A percentile compares a stretch with the other conserved stretches of the same genome.
Evolutionary conservation across 2,329 filamentous ascomycete genomes (phyloP).

Genomic region (Trichoderma sp.): DNA sequence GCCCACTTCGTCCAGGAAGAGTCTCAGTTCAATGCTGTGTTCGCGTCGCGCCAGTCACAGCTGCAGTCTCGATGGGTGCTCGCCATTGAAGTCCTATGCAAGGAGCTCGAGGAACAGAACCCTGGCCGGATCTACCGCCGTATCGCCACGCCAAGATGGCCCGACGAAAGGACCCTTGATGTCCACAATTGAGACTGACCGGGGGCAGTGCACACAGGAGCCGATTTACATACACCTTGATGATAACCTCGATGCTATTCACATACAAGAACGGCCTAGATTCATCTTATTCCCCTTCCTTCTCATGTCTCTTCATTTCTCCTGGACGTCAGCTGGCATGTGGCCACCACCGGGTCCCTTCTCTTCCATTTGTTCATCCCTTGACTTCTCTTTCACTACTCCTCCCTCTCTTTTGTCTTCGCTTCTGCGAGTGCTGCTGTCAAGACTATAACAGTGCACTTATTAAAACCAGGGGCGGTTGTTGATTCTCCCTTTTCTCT

Average conservation of each 20-base stretch:
- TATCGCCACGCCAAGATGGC: slow-evolving; percentile 41
- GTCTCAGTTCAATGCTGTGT: slow-evolving; percentile 49
- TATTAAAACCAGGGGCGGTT: neutral
- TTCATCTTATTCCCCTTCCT: neutral
- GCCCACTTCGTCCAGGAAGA: slow-evolving; percentile 54
- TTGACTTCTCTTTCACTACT: neutral
- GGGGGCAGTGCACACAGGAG: neutral
- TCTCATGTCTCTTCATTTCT: neutral
- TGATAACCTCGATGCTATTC: neutral
- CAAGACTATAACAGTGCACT: neutral
- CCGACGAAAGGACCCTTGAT: slow-evolving; percentile 28
- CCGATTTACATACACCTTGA: neutral
- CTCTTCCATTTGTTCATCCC: neutral
- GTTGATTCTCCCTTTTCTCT: neutral
- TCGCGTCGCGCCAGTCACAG: slow-evolving; percentile 49
- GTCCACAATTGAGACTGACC: neutral
- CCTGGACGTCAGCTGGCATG: neutral
- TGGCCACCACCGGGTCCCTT: neutral
- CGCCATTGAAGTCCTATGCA: slow-evolving; percentile 55
- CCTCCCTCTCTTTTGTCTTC: neutral
- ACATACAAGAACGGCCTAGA: neutral
- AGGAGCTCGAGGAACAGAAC: slow-evolving; percentile 52
- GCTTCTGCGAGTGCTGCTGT: neutral
- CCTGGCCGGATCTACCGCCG: slow-evolving; percentile 47
- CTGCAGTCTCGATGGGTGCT: slow-evolving; percentile 56